Evolutionary conservation across 495 filamentous ascomycete species (phyloP), one percentile per base, ranked within the genome.

Genomic region (Penicilliopsis zonata): DNA sequence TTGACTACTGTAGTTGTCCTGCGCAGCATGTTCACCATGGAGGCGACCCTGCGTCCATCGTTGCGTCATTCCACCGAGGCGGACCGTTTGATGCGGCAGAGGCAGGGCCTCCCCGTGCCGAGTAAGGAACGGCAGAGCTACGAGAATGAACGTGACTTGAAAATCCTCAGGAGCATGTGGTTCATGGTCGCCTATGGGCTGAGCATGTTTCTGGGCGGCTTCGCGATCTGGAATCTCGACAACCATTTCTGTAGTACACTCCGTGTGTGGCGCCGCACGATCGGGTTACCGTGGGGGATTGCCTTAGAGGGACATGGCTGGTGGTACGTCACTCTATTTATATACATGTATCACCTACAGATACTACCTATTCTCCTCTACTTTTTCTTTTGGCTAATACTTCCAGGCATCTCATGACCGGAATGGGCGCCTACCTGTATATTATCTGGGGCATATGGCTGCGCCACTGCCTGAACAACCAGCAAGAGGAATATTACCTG

Each of bases 301-400:
- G 35, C 95, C 8, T 59, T 94, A 2, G 90, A 96, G 55, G 88
- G 86, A 0, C 90, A 98, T 63, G 90, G 86, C 8, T 96, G 90
- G 90, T 98, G 90, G 88, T 90, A 78, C 59, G 73, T 76, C 12
- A 61, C 13, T 22, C 21, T 16, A 25, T n/a, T n/a, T n/a, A n/a
- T n/a, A n/a, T n/a, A n/a, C 13, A 28, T 0, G 18, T 18, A 13
- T 13, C 30, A 47, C 7, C 16, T 37, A 10, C 27, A n/a, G 28
- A 3, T 41, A 30, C 9, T 19, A 16, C 14, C 28, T 30, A 7
- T 24, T 24, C n/a, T 24, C n/a, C n/a, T 24, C n/a, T 24, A 7
- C n/a, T 24, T 9, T 30, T 30, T 14, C 4, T 24, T 27, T 17
- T 36, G 21, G 2, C 2, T 10, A 33, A 10, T 31, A 4, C n/a